These are phyloP conservation scores for Apiospora rasikravindrae DNA, from an alignment of 2,329 filamentous ascomycete genomes.

Conservation along the genomic window DNA sequence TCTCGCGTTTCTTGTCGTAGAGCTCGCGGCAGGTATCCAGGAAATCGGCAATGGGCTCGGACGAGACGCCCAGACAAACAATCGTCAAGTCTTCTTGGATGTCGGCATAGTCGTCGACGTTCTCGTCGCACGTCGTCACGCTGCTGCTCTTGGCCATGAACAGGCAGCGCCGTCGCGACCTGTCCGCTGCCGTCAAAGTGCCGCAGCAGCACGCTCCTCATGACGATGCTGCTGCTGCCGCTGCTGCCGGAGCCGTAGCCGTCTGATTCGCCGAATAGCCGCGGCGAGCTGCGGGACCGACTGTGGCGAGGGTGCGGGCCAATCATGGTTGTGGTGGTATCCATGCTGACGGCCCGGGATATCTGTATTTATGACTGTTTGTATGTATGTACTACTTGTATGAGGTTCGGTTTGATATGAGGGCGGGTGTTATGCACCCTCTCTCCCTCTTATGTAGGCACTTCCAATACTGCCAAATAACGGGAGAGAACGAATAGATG, in stretches of 20 bases:
- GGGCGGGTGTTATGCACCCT: not conserved
- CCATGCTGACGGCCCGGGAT: not conserved
- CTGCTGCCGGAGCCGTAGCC: not conserved
- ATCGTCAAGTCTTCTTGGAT: not conserved
- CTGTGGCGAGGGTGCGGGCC: not conserved
- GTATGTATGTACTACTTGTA: not conserved
- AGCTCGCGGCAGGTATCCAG: not conserved
- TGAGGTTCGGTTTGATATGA: not conserved
- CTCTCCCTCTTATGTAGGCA: not conserved
- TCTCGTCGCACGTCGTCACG: not conserved
- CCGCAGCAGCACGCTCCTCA: not conserved
- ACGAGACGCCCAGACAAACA: not conserved
- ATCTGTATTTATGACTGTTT: not conserved
- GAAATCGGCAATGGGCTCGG: not conserved
- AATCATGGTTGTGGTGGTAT: not conserved
- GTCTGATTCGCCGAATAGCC: not conserved
- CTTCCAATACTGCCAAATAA: not conserved
- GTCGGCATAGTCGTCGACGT: not conserved
- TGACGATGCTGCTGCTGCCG: not conserved
- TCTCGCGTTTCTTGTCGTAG: not conserved
- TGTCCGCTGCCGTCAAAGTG: not conserved
- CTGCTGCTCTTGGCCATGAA: not conserved
- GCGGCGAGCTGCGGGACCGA: not conserved
- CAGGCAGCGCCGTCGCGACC: constrained; percentile 1
- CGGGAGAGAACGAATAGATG: not conserved